Base-by-base conservation (phyloP, 2,329 filamentous ascomycete genomes). In the Alternaria conjuncta region DNA sequence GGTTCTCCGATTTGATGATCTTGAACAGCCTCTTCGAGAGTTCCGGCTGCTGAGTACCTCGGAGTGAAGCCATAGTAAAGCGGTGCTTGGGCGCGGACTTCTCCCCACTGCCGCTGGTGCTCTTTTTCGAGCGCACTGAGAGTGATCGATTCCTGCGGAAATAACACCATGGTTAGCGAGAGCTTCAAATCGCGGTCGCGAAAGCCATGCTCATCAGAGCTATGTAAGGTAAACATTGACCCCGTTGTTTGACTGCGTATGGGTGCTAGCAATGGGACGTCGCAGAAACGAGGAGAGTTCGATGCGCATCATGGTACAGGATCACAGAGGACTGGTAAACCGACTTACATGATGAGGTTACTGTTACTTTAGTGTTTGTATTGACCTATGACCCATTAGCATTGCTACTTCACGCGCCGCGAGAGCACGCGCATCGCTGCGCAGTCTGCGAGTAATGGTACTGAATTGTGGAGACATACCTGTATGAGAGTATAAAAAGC, bases 1-100 rank as follows among this genome's bases (percentile, higher is more conserved):
- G 90, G 85, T 97, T 98, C 82, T 96, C 92, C 54, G 92, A 92
- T 84, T 99, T 99, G 85, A 98, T 97, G 65, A 99, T 87, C 73
- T 91, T 91, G 86, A 90, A 96, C 55, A 99, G 89, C 78, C 91
- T 92, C 81, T 92, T 93, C 73, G 92, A 94, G 26, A 97, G 88
- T 80, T 97, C 94, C 5, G 94, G 93, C 78, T 97, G 93, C 72
- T 91, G 87, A 53, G 90, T 88, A 60, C 93, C 93, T 55, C 95
- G 93, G 59, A 99, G 89, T 20, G 93, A 96, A 69, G 88, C 89
- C 84, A 98, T 91, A 63, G 90, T 92, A 84, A 98, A 97, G 75
- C 89, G 90, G 78, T 92, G 89, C 73, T 87, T 89, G 60, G 83
- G 72, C 51, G 75, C 74, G 18, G 75, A 80, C 73, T 79, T 82